Base-by-base conservation (phyloP, 148 eudicot genomes). In the Hydrangea macrophylla region DNA sequence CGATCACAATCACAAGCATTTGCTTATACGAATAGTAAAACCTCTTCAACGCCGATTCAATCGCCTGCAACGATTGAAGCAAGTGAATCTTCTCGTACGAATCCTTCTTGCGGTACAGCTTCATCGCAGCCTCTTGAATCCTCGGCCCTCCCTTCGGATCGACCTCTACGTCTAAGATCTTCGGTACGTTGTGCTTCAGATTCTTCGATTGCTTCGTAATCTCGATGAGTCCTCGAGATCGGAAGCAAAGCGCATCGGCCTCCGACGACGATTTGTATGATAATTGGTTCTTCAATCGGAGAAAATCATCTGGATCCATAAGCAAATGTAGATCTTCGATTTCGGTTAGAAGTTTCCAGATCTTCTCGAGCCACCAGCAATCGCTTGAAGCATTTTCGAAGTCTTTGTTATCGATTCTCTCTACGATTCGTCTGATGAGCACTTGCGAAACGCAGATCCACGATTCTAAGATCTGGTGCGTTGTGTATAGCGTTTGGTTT, bases 101-200 rank as follows among this genome's bases (percentile, higher is more conserved):
- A n/a, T 24, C 61, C 42, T 75, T 88, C 48, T 75, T 85, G 31
- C 76, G 51, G 44, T 86, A 91, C 51, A 88, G 55, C 64, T 69
- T 69, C 95, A 88, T 91, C 31, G 92, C 97, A n/a, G 95, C 79
- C 25, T 91, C 92, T 25, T 86, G 92, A 23, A 86, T 70, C 24
- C 84, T 68, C 20, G 97, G 95, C 6, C 97, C 95, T 1, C 93
- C 93, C 78, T 65, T 85, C 3, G 96, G 96, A 55, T 90, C 96
- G 55, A 88, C 96, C 62, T 83, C 93, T 2, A 85, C 93, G 0
- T 55, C 87, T 15, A 88, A 69, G 5, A 90, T 79, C 27, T 66
- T 64, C 28, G 97, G 97, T 6, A 90, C 91, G 22, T 61, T 83
- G 57, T 88, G 91, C 55, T 73, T 70, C 42, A 90, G 42, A 54